Percentiles rank a stretch among this genome's conserved stretches.
phyloP scores from a whole-genome alignment of 495 filamentous ascomycete species.

The Rusavskia elegans region DNA sequence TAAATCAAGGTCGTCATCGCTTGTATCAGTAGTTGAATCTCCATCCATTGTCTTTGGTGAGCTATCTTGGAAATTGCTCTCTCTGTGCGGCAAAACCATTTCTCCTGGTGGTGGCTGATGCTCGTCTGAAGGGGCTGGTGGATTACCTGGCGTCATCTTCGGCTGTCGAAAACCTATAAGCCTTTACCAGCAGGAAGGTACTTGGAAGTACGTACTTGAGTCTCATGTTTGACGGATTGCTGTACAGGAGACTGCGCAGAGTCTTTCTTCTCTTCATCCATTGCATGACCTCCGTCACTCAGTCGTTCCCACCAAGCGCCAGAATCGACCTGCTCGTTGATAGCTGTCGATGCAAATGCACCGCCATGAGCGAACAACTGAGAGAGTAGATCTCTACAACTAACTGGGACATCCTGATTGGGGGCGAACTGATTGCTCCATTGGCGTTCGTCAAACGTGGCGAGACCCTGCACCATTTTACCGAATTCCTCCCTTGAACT shows the following conservation, averaged over 20 bases:
- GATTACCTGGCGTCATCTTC: no score
- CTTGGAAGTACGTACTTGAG: not conserved
- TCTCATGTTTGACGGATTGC: not conserved
- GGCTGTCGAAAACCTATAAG: no score
- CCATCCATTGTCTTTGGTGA: not conserved
- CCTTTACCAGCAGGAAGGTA: no score
- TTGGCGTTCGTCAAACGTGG: constrained; percentile 26
- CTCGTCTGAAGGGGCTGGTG: not conserved
- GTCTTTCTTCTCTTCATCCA: not conserved
- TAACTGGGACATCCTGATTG: constrained; percentile 12
- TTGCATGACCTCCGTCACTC: not conserved
- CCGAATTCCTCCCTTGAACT: constrained; percentile 21
- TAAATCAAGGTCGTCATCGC: constrained; percentile 4
- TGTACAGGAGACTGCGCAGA: not conserved
- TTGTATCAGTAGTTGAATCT: constrained; percentile 11
- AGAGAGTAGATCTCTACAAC: constrained; percentile 6
- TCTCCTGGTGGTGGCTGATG: not conserved
- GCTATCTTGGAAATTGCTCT: not conserved
- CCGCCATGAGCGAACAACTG: not conserved
- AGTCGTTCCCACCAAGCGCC: constrained; percentile 28
- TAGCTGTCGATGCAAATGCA: not conserved
- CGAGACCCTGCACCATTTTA: constrained; percentile 29
- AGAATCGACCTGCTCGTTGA: constrained; percentile 6
- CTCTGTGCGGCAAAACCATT: not conserved
- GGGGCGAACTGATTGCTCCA: constrained; percentile 20